Base-by-base conservation (phyloP, 139 green algal species). In the Ulvella scutata region DNA sequence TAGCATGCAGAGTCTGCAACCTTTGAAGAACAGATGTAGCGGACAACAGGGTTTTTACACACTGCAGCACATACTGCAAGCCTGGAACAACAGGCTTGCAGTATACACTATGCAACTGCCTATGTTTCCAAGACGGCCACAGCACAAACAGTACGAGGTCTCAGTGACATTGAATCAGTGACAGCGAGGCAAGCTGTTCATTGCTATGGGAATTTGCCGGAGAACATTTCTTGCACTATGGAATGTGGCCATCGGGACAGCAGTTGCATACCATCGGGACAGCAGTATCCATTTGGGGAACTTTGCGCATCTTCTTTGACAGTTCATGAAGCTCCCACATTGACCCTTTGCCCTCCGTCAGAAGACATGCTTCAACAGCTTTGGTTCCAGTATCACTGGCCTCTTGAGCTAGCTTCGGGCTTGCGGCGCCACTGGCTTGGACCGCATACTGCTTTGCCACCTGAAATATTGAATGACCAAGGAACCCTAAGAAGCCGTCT, bases 21-120 rank as follows among this genome's bases (percentile, higher is more conserved):
- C 74, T n/a, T 0, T 84, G 76, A 43, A 97, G 87, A 17, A 98
- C 89, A n/a, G 90, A 82, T 3, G 94, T 94, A 72, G 98, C 81
- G 6, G 73, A 73, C 7, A 94, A 77, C 39, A 96, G 80, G 39
- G 80, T 78, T 76, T 92, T 90, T 37, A 88, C 90, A 2, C 91
- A 72, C 43, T 80, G 60, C 40, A 43, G 38, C 4, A 80, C 35
- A 10, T 67, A 20, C n/a, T 43, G 4, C 43, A 79, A 23, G 36
- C 36, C 6, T 35, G 4, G 7, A 4, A 40, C 7, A 13, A 39
- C n/a, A 40, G 7, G 29, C 10, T 7, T 23, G 62, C 34, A 36
- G 21, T 9, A 43, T 39, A 36, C 13, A 39, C 13, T 44, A 74
- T 51, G 33, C 62, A 43, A 34, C 9, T 44, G 62, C 62, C 23